phyloP scores from a whole-genome alignment of 2,329 filamentous ascomycete species.

The Fusarium sp. region DNA sequence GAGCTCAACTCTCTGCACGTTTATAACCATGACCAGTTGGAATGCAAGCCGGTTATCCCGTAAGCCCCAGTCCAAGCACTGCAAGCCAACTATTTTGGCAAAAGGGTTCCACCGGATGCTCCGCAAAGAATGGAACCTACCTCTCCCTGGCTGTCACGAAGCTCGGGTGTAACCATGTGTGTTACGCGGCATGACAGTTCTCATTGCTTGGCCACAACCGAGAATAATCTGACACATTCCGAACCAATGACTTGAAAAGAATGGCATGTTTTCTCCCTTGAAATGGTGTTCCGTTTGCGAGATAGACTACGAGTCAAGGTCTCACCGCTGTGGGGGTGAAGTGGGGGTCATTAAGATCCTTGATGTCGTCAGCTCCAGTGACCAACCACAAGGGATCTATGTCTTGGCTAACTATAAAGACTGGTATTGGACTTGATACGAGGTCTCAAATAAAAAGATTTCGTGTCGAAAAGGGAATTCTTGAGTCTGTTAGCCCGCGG shows the following conservation, averaged over 20 bases:
- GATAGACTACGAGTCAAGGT: neutral
- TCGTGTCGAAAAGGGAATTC: neutral
- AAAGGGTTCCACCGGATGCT: neutral
- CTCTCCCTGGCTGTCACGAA: neutral
- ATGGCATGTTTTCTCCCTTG: neutral
- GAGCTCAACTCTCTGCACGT: neutral
- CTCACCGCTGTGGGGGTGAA: neutral
- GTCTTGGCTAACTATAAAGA: neutral
- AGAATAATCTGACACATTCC: neutral
- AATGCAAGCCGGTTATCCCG: neutral
- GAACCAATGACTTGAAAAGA: neutral
- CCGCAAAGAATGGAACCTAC: slow-evolving; percentile 1
- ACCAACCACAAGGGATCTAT: neutral
- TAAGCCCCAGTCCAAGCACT: neutral
- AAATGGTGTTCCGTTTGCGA: neutral
- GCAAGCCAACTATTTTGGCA: neutral
- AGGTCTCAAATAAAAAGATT: neutral
- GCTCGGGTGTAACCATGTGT: neutral
- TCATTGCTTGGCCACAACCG: neutral
- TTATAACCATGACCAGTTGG: neutral
- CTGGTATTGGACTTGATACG: neutral
- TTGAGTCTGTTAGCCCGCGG: neutral
- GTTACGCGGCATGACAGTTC: neutral
- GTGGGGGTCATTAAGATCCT: neutral
- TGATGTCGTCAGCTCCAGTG: neutral